These are phyloP conservation scores for Rosa rugosa DNA, from an alignment of 306 rosid genomes.

Conservation along the genomic window DNA sequence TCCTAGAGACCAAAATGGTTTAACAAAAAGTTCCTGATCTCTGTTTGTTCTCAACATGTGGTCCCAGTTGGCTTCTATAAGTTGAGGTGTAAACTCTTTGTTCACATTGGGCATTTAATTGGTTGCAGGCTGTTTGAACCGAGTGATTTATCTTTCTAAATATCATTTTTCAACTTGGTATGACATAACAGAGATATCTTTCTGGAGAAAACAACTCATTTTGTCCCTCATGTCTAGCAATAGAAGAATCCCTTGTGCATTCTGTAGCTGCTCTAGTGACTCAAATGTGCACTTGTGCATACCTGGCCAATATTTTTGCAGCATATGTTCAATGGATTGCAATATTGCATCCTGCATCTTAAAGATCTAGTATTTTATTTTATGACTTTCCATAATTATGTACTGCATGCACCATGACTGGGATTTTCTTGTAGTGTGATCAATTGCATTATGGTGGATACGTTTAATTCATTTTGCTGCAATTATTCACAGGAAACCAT, in stretches of 20 bases:
- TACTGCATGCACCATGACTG: not conserved
- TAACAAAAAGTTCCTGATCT: not conserved
- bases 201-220: not conserved
- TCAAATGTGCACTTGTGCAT: not conserved
- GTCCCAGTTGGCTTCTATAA: not conserved
- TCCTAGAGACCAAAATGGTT: not conserved
- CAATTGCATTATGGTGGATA: not conserved
- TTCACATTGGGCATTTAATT: not conserved
- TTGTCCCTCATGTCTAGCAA: not conserved
- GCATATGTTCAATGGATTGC: not conserved
- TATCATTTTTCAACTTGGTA: not conserved
- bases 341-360: not conserved
- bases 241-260: not conserved
- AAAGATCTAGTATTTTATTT: not conserved
- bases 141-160: not conserved
- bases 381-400: not conserved
- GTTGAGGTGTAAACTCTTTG: not conserved
- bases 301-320: not conserved
- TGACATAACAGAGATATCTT: not conserved
- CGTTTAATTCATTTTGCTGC: not conserved
- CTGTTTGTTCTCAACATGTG: not conserved
- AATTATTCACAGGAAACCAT: constrained; percentile 70
- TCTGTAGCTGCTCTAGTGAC: not conserved
- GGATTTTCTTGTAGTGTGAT: not conserved
- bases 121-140: not conserved